Conservation (phyloP, 176 grass and related monocot species). For the Secale cereale region DNA sequence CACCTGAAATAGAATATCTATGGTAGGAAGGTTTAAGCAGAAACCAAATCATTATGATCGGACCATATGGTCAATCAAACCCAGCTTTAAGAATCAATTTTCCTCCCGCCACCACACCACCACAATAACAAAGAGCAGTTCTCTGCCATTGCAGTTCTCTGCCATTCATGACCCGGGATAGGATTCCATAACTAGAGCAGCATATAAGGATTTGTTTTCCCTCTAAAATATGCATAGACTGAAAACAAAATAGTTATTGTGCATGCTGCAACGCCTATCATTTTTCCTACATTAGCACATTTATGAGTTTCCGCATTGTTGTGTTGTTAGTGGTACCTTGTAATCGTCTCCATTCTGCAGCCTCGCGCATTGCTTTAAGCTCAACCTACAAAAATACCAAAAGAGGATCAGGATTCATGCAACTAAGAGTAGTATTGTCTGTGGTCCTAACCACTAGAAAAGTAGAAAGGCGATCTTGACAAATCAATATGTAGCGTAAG, state of each 20-base stretch:
- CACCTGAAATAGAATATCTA: neutral
- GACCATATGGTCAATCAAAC: neutral
- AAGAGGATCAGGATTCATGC: neutral
- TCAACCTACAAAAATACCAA: slow-evolving; percentile 52
- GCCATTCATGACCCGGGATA: neutral
- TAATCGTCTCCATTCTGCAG: slow-evolving; percentile 88
- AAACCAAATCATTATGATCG: neutral
- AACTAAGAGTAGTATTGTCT: neutral
- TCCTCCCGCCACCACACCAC: neutral
- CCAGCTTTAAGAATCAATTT: neutral
- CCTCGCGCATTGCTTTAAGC: slow-evolving; percentile 79
- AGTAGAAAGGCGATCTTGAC: neutral
- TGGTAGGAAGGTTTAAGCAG: neutral
- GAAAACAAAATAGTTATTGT: neutral
- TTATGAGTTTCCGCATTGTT: neutral
- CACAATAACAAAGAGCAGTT: neutral
- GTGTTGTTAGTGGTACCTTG: slow-evolving; percentile 44
- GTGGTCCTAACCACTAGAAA: neutral
- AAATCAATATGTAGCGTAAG: neutral
- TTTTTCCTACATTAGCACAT: neutral
- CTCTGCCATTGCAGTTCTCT: neutral
- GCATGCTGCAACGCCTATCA: neutral
- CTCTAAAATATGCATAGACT: neutral
- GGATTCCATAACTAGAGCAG: neutral
- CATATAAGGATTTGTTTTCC: neutral